phyloP scores from a whole-genome alignment of 768 basidiomycete genomes.

The Calocera viscosa region DNA sequence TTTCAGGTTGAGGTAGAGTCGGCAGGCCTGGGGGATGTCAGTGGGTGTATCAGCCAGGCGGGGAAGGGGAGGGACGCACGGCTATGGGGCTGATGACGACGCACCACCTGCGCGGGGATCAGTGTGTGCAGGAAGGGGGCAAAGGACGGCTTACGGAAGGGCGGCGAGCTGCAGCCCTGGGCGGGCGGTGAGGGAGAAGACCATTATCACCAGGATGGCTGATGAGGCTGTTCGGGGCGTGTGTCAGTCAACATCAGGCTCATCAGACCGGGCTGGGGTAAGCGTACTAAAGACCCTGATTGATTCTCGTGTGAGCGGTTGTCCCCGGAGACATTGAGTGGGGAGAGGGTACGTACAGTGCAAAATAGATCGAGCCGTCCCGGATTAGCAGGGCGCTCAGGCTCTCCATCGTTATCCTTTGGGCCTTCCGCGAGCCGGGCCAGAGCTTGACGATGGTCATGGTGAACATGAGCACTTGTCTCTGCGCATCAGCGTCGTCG shows the following conservation, averaged over 20 bases:
- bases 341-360: neutral
- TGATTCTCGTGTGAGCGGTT: neutral
- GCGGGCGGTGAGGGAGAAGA: neutral
- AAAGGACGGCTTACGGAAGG: too few relatives aligned
- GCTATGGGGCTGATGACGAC: constrained; percentile 8
- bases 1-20: constrained; percentile 1
- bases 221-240: neutral
- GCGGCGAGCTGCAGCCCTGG: neutral
- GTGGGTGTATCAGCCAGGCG: neutral
- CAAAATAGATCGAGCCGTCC: neutral
- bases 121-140: too few relatives aligned
- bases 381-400: neutral
- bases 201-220: neutral
- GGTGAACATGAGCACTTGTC: neutral
- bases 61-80: neutral
- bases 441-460: neutral
- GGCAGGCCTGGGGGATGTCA: neutral
- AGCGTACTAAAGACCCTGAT: neutral
- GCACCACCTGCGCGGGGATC: neutral
- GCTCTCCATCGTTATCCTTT: neutral
- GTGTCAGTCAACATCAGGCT: neutral
- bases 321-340: neutral
- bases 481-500: neutral
- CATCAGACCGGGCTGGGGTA: neutral
- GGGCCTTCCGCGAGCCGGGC: neutral